Percentiles rank a stretch among this genome's conserved stretches.
These are phyloP conservation scores for Odontarrhena argentea DNA, from an alignment of 345 rosid species.

Conservation along the genomic window DNA sequence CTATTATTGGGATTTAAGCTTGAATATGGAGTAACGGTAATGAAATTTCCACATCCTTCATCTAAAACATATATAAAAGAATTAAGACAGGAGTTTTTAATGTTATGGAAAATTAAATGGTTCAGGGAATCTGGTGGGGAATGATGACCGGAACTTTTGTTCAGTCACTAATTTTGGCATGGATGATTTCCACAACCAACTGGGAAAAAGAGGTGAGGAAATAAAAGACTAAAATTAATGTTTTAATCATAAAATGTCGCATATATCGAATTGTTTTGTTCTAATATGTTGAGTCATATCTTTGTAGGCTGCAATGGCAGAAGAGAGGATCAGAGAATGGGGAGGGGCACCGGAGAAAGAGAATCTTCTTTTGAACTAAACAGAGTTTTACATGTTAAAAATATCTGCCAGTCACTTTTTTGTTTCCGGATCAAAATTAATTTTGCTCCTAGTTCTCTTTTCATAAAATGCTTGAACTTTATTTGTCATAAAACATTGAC, in stretches of 20 bases:
- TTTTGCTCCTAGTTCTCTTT: not conserved
- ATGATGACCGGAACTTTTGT: conserved; percentile 72
- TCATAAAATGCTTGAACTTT: not conserved
- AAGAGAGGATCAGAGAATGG: conserved; percentile 69
- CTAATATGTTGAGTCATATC: not conserved
- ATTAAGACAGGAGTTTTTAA: not conserved
- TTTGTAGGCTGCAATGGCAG: conserved; percentile 70
- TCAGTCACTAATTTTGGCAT: conserved; percentile 57
- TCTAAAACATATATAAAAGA: not conserved
- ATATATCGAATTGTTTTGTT: not conserved
- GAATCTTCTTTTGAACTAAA: conserved; percentile 32
- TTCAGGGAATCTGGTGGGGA: conserved; percentile 80
- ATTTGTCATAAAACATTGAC: conserved; percentile 5
- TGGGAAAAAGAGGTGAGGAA: conserved; percentile 64
- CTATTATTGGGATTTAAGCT: conserved; percentile 66
- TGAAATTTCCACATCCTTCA: not conserved
- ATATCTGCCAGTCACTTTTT: not conserved
- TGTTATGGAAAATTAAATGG: not conserved
- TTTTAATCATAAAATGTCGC: not conserved
- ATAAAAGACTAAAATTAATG: not conserved
- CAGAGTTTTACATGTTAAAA: not conserved
- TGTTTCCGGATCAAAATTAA: not conserved
- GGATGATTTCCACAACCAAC: conserved; percentile 49
- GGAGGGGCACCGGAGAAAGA: conserved; percentile 50
- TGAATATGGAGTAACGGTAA: conserved; percentile 62